Conservation (phyloP, 2,329 filamentous ascomycete species). For the Curvularia eragrostidis region DNA sequence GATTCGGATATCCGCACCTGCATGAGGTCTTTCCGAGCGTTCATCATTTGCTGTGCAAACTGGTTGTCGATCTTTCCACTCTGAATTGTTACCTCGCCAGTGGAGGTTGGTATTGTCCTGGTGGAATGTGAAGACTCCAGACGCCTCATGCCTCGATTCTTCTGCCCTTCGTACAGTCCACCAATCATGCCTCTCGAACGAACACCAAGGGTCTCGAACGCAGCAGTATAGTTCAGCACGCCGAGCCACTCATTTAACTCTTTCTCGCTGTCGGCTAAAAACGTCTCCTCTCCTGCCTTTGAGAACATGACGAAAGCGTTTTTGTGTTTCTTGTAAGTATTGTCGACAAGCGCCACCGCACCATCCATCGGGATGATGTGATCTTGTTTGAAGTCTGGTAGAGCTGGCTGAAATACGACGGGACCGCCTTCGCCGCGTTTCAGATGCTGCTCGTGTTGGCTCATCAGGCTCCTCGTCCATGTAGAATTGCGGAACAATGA, state of each 20-base stretch:
- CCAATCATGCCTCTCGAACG: constrained; percentile 87
- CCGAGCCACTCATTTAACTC: constrained; percentile 98
- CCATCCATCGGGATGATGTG: constrained; percentile 91
- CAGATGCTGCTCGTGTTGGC: constrained; percentile 83
- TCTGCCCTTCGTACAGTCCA: constrained; percentile 83
- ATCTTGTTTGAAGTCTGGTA: constrained; percentile 93
- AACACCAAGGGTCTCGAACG: constrained; percentile 90
- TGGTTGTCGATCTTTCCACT: constrained; percentile 78
- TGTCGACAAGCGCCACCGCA: constrained; percentile 85
- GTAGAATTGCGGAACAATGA: constrained; percentile 94
- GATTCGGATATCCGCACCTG: constrained; percentile 81
- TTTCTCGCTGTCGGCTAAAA: constrained; percentile 85
- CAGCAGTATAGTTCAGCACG: constrained; percentile 94
- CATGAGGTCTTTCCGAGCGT: constrained; percentile 83
- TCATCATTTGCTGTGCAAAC: constrained; percentile 84
- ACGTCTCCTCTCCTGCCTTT: constrained; percentile 82
- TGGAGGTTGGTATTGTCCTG: constrained; percentile 71
- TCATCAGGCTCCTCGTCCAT: constrained; percentile 91
- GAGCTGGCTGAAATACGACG: constrained; percentile 86
- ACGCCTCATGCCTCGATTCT: constrained; percentile 72
- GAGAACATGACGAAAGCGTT: constrained; percentile 91
- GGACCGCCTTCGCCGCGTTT: constrained; percentile 79
- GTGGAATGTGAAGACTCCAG: constrained; percentile 65
- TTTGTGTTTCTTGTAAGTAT: constrained; percentile 92
- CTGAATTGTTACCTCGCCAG: constrained; percentile 75